These are phyloP conservation scores for Zea luxurians DNA, from an alignment of 176 grass and related monocot genomes.

Conservation along the genomic window DNA sequence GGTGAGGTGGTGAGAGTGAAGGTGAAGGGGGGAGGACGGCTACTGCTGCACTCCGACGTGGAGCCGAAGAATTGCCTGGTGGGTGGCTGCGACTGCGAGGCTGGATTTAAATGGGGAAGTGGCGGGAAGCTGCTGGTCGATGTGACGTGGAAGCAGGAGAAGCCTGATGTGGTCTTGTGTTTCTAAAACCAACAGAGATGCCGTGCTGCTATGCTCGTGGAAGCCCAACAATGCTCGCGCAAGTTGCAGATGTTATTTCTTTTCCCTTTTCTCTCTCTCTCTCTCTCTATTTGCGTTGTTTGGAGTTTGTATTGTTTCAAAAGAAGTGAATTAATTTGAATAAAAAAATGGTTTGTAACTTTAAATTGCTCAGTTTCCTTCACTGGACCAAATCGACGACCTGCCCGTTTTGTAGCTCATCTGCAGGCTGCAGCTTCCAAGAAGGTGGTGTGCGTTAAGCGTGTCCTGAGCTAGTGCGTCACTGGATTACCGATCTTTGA, in stretches of 20 bases:
- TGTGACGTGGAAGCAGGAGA: conserved; percentile 52
- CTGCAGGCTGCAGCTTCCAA: too few relatives aligned
- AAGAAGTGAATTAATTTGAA: neutral
- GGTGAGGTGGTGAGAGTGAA: conserved; percentile 43
- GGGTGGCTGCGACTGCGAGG: conserved; percentile 35
- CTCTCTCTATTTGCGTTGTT: neutral
- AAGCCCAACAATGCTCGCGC: neutral
- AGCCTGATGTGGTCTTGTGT: conserved; percentile 8
- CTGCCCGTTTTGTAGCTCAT: too few relatives aligned
- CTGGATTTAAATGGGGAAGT: conserved; percentile 40
- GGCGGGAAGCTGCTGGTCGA: conserved; percentile 48
- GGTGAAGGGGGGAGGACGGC: conserved; percentile 52
- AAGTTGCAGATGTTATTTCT: neutral
- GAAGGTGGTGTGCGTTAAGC: too few relatives aligned
- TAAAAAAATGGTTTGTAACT: too few relatives aligned
- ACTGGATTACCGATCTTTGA: too few relatives aligned
- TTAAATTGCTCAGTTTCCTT: too few relatives aligned
- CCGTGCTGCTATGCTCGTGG: neutral
- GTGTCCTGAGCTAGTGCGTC: too few relatives aligned
- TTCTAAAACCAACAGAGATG: neutral
- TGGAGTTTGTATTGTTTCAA: neutral
- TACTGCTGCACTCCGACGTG: conserved; percentile 47
- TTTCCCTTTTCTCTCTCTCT: neutral
- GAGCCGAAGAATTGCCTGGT: conserved; percentile 39
- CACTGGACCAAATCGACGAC: too few relatives aligned